A percentile compares a stretch with the other conserved stretches of the same genome.
Conservation (phyloP, 176 grass and related monocot genomes). For the barley (Hordeum vulgare) region MorexV3_pseudomolecules_assembly NC_058520.1:96344578-96345077, state of each 20-base stretch:
- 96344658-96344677: slow-evolving; percentile 60
- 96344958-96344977: not conserved
- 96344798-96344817: slow-evolving; percentile 71
- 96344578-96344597: slow-evolving; percentile 10
- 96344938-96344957: not conserved
- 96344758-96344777: slow-evolving; percentile 13
- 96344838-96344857: slow-evolving; percentile 79
- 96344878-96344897: slow-evolving; percentile 73
- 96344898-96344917: slow-evolving; percentile 35
- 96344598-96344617: slow-evolving; percentile 94
- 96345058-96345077: not conserved
- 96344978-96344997: not conserved
- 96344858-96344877: slow-evolving; percentile 93
- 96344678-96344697: slow-evolving; percentile 79
- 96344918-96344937: slow-evolving; percentile 4
- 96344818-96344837: slow-evolving; percentile 54
- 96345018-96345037: not conserved
- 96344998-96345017: not conserved
- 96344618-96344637: slow-evolving; percentile 89
- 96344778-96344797: not conserved
- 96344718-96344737: slow-evolving; percentile 31
- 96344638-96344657: slow-evolving; percentile 74
- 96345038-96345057: not conserved
- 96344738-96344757: not conserved
- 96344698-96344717: slow-evolving; percentile 91